Evolutionary conservation across 768 basidiomycete genomes (phyloP).

Genomic region (Tricholoma sp.): DNA sequence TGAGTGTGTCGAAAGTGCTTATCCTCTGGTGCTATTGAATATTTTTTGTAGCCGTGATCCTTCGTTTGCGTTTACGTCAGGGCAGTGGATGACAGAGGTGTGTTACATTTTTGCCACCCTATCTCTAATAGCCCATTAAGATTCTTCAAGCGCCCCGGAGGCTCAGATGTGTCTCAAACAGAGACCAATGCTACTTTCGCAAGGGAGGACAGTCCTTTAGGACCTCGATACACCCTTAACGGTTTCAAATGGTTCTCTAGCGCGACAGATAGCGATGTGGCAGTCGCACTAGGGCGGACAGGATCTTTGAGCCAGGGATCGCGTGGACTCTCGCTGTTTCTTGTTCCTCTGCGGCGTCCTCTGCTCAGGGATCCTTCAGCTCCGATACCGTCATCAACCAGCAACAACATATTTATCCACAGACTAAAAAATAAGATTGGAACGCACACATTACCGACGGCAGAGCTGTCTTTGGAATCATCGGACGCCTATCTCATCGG

Average conservation of each 20-base stretch:
- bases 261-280: conserved; percentile 71
- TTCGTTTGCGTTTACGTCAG: conserved; percentile 57
- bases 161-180: conserved; percentile 70
- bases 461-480: conserved; percentile 60
- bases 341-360: conserved; percentile 60
- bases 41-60: conserved; percentile 50
- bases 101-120: conserved; percentile 22
- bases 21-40: not conserved
- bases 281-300: conserved; percentile 71
- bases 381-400: conserved; percentile 39
- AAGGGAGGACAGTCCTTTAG: conserved; percentile 30
- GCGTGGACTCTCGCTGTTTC: conserved; percentile 66
- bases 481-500: conserved; percentile 65
- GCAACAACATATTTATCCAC: conserved; percentile 67
- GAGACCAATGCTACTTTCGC: conserved; percentile 55
- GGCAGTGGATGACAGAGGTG: conserved; percentile 86
- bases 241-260: conserved; percentile 86
- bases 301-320: conserved; percentile 52
- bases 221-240: conserved; percentile 51
- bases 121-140: conserved; percentile 29
- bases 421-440: conserved; percentile 78
- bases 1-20: not conserved
- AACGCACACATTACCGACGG: conserved; percentile 69
- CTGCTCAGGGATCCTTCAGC: conserved; percentile 38
- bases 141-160: conserved; percentile 53